Evolutionary conservation across 202 grass and related monocot genomes (phyloP).

Genomic region (Brachypodium distachyon): DNA sequence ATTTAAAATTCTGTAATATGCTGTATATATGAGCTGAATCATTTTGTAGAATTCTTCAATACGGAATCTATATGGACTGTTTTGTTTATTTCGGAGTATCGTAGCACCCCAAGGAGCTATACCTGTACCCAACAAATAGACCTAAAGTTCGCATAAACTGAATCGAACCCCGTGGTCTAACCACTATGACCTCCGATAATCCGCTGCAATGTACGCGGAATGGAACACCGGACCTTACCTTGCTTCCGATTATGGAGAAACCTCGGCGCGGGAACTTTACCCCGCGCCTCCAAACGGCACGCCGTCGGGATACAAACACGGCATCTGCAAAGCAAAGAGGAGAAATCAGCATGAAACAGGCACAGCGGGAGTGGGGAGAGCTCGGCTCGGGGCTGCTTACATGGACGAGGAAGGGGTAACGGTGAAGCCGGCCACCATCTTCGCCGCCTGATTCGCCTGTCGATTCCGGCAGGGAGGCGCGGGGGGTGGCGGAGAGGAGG

Average conservation of each 20-base stretch:
- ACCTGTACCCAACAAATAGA: too few relatives aligned
- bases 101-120: too few relatives aligned
- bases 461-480: not conserved
- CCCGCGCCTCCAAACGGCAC: not conserved
- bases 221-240: not conserved
- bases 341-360: not conserved
- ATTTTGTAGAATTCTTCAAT: too few relatives aligned
- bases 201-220: not conserved
- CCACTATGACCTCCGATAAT: not conserved
- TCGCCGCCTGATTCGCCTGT: not conserved
- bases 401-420: not conserved
- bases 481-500: not conserved
- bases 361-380: not conserved
- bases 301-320: not conserved
- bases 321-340: not conserved
- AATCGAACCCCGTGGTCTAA: not conserved
- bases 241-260: not conserved
- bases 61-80: too few relatives aligned
- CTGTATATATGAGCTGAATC: too few relatives aligned
- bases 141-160: not conserved
- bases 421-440: slow-evolving; percentile 13
- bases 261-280: not conserved
- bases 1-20: too few relatives aligned
- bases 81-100: too few relatives aligned
- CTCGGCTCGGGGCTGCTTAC: not conserved